A percentile compares a stretch with the other conserved stretches of the same genome.
These are phyloP conservation scores for Eimeria acervulina DNA, from an alignment of 169 alveolate genomes.

Conservation along the genomic window DNA sequence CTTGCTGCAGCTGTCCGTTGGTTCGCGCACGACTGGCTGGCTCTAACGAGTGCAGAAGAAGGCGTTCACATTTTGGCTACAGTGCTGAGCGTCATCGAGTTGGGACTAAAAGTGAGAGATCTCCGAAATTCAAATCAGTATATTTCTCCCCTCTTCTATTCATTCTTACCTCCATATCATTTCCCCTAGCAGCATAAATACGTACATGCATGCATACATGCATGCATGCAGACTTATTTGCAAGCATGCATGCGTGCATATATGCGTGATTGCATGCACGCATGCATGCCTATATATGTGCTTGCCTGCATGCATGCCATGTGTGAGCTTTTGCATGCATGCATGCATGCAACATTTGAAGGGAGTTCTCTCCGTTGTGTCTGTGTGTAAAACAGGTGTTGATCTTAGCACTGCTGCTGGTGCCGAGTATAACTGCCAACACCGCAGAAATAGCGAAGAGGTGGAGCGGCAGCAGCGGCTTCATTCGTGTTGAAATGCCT, in stretches of 20 bases:
- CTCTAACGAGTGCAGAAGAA: conserved; percentile 71
- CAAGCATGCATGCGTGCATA: neutral
- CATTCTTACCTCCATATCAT: neutral
- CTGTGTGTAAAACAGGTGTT: neutral
- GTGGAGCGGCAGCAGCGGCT: conserved; percentile 44
- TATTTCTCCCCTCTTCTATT: neutral
- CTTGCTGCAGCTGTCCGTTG: conserved; percentile 75
- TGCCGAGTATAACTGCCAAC: conserved; percentile 31
- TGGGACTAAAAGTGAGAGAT: conserved; percentile 57
- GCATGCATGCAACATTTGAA: too few species aligned
- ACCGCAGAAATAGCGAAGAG: conserved; percentile 14
- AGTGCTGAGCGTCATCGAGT: conserved; percentile 54
- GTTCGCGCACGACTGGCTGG: conserved; percentile 82
- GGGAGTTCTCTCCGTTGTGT: too few species aligned
- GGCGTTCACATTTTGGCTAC: conserved; percentile 73
- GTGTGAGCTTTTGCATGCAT: too few species aligned
- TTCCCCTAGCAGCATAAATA: neutral
- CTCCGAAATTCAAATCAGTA: neutral
- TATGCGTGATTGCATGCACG: neutral
- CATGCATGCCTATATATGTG: too few species aligned
- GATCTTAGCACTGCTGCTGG: conserved; percentile 33
- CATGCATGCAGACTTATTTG: neutral
- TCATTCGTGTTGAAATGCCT: neutral
- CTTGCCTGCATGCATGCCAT: too few species aligned
- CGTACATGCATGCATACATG: neutral